Evolutionary conservation across 345 rosid genomes (phyloP), one percentile per base, ranked within the genome.

Genomic region (Chamaenerion angustifolium): DNA sequence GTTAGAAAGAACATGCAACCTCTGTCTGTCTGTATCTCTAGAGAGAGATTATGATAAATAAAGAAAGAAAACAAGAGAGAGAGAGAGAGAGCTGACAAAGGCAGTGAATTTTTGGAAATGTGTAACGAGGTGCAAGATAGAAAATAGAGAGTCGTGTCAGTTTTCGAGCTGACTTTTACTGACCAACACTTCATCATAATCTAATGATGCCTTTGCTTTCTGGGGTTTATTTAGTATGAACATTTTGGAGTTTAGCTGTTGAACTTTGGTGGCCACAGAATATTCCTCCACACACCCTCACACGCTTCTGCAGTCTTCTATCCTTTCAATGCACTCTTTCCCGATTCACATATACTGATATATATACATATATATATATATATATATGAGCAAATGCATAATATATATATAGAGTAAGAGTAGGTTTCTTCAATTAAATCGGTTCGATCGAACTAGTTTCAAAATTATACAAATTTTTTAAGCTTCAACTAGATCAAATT

Each of bases 161-260:
- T 68, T 76, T 83, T 85, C 67, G 93, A 76, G 93, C 88, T 84
- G 96, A 92, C 95, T 82, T 83, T 68, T 73, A 64, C 74, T 69
- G 68, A 18, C 41, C 48, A 45, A 52, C 52, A 21, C 68, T 68
- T 90, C 80, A 92, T 92, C 87, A 92, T 86, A 90, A 75, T 90
- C 93, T 83, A 90, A 90, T 86, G 55, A 85, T 89, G 75, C 71
- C 49, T 52, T 68, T 61, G 65, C 76, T 62, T 72, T 71, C 65
- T 49, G 37, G 57, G 42, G 47, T 63, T 79, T 55, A 62, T 70
- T 82, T 75, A 83, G 49, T 52, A 59, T 68, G 45, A 18, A 43
- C 43, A 16, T 58, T 72, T 82, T 92, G 96, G 83, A 76, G 48
- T 75, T 82, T 83, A 64, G 87, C 66, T 68, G 83, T 92, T 92